Percentiles rank a stretch among this genome's conserved stretches.
Evolutionary conservation across 140 eudicot species (phyloP).

Genomic region (Erigeron philadelphicus): DNA sequence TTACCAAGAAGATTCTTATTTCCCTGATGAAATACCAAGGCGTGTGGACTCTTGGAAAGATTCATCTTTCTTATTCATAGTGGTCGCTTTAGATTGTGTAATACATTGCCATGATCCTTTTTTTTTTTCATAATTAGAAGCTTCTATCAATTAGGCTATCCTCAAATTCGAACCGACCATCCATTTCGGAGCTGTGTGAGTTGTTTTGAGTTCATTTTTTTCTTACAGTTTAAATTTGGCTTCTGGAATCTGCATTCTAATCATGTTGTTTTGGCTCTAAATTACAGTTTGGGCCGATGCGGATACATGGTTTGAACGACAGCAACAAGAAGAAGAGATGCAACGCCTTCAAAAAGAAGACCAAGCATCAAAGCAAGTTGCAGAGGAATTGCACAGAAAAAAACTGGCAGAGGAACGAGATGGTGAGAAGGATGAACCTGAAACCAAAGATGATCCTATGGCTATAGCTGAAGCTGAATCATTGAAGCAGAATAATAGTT

Average conservation of each 20-base stretch:
- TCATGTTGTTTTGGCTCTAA: constrained; percentile 8
- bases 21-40: no score
- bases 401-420: constrained; percentile 70
- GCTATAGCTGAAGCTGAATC: constrained; percentile 65
- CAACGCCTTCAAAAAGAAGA: constrained; percentile 68
- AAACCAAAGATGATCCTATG: constrained; percentile 65
- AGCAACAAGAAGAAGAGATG: constrained; percentile 92
- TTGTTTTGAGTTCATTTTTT: constrained; percentile 1
- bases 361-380: constrained; percentile 61
- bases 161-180: neutral
- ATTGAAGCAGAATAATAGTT: constrained; percentile 39
- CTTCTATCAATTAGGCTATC: no score
- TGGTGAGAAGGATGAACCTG: constrained; percentile 70
- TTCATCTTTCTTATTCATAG: no score
- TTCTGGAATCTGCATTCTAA: constrained; percentile 8
- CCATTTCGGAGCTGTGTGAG: neutral
- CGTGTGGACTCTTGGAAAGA: no score
- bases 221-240: neutral
- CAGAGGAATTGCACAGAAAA: constrained; percentile 73
- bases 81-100: neutral
- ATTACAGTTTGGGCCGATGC: constrained; percentile 96
- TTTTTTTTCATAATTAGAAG: no score
- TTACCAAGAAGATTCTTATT: no score
- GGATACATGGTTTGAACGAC: constrained; percentile 93
- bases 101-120: no score